A percentile compares a stretch with the other conserved stretches of the same genome.
Conservation (phyloP, 2,329 filamentous ascomycete species). For the Arthrinium puccinioides region DNA sequence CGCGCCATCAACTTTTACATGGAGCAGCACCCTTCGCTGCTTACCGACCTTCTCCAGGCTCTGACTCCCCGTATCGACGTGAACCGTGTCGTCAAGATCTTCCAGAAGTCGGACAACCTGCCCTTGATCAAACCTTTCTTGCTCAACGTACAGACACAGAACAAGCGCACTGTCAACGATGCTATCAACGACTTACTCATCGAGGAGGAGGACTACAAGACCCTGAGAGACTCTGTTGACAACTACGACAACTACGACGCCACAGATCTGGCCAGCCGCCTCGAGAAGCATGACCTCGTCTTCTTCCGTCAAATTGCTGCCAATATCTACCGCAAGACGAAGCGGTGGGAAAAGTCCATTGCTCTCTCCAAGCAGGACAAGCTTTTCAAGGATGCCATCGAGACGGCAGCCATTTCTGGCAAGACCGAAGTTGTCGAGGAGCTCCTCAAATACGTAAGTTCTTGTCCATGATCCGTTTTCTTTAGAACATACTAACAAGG, state of each 20-base stretch:
- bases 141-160: slow-evolving; percentile 90
- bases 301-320: slow-evolving; percentile 99
- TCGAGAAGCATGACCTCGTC: slow-evolving; percentile 96
- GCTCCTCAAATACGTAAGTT: slow-evolving; percentile 89
- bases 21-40: slow-evolving; percentile 87
- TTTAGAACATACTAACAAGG: slow-evolving; percentile 21
- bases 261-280: slow-evolving; percentile 79
- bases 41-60: slow-evolving; percentile 91
- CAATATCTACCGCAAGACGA: slow-evolving; percentile 99
- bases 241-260: slow-evolving; percentile 99
- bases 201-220: slow-evolving; percentile 99
- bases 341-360: slow-evolving; percentile 99
- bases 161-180: slow-evolving; percentile 97
- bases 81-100: slow-evolving; percentile 98
- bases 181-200: slow-evolving; percentile 97
- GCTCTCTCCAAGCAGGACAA: slow-evolving; percentile 97
- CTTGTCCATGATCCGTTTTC: not conserved
- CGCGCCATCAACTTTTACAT: slow-evolving; percentile 94
- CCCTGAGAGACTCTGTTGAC: slow-evolving; percentile 90
- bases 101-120: slow-evolving; percentile 96
- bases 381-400: slow-evolving; percentile 98
- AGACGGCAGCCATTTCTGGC: slow-evolving; percentile 86
- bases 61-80: slow-evolving; percentile 93
- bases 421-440: slow-evolving; percentile 94
- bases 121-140: slow-evolving; percentile 98